Evolutionary conservation across 2,329 filamentous ascomycete genomes (phyloP).

Genomic region (Penicillium sumatraense): DNA sequence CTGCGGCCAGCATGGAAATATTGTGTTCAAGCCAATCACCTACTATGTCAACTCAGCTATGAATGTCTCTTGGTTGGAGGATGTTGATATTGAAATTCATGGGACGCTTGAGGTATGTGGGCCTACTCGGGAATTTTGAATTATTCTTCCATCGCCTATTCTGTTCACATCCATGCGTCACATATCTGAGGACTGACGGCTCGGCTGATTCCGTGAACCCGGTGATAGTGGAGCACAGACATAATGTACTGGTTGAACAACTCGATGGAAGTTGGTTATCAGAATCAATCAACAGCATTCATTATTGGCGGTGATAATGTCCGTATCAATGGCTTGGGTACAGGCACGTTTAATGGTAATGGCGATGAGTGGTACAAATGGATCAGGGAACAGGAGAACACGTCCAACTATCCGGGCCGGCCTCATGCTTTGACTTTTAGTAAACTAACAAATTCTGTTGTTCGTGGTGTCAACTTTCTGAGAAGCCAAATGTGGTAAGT

Average conservation of each 20-base stretch:
- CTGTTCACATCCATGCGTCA: not conserved
- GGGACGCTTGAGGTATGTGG: conserved; percentile 53
- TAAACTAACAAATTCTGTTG: conserved; percentile 18
- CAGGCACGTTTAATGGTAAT: conserved; percentile 53
- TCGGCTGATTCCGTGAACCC: not conserved
- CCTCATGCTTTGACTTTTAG: conserved; percentile 34
- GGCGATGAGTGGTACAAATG: conserved; percentile 50
- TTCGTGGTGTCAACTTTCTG: conserved; percentile 36
- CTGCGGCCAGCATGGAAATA: conserved; percentile 55
- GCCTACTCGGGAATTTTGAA: not conserved
- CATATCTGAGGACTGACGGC: not conserved
- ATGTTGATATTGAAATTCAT: conserved; percentile 54
- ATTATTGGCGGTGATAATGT: conserved; percentile 56
- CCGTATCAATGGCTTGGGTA: conserved; percentile 54
- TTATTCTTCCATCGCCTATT: no score
- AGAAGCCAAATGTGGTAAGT: conserved; percentile 63
- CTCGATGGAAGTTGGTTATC: conserved; percentile 54
- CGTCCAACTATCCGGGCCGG: conserved; percentile 36
- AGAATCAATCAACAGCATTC: conserved; percentile 57
- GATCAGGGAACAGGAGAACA: conserved; percentile 14
- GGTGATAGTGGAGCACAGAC: conserved; percentile 38
- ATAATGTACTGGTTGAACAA: conserved; percentile 55
- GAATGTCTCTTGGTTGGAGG: conserved; percentile 53
- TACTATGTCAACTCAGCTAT: conserved; percentile 57
- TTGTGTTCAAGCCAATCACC: conserved; percentile 55